Evolutionary conservation across 495 filamentous ascomycete species (phyloP), one percentile per base, ranked within the genome.

Genomic region (Neurospora tetraspora): DNA sequence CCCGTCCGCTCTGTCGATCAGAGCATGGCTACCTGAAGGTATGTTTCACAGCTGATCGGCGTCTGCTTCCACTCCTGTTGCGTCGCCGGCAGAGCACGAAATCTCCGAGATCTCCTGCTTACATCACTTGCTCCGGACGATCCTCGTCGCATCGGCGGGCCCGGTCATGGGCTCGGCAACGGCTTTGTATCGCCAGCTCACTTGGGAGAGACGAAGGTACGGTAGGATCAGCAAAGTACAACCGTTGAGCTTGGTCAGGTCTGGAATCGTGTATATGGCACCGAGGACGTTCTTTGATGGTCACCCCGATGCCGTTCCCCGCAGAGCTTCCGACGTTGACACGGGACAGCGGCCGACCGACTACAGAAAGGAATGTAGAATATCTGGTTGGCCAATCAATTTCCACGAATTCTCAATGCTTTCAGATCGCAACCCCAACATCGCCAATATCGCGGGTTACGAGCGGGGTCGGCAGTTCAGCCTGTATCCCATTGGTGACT

Each of bases 391-490:
- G 3, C 23, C 47, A 59, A 59, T 59, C 11, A 53, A 1, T 20
- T 2, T 16, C 2, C 14, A 40, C 39, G 14, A 40, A 40, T 40
- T 2, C 14, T 40, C 39, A 2, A 40, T 40, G 5, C 39, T 16
- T 16, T 6, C 39, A 40, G 4, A 16, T 16, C 39, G 39, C 42
- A 45, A 10, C 23, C 23, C 47, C 23, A 31, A 47, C 16, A 71
- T 71, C 6, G 2, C 42, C 72, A 72, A 70, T 42, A 61, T 71
- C 40, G 43, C 75, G 71, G 71, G 69, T 75, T 23, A 61, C n/a
- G 73, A 71, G 76, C 74, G 70, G 70, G 73, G 75, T 73, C 72
- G 73, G 73, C 73, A 75, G 71, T 77, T 77, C 73, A 74, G 71
- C 23, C 73, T 70, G 65, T 74, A 69, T 72, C 34, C 34, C 23